Evolutionary conservation across 2,329 filamentous ascomycete species (phyloP).

Genomic region (Neonectria punicea): DNA sequence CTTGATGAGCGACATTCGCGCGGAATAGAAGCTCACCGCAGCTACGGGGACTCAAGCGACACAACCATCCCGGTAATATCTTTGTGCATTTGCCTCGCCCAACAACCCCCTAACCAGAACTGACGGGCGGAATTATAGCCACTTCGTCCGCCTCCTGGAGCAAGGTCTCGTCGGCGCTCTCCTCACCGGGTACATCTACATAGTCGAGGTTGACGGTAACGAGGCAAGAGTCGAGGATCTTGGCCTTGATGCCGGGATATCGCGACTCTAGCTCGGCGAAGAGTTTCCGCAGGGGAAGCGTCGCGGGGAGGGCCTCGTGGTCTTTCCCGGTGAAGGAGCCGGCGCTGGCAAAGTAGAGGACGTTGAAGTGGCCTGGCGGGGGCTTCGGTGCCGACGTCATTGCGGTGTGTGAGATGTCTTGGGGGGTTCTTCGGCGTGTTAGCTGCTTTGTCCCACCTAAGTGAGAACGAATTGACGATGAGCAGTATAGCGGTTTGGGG

Average conservation of each 20-base stretch:
- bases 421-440: constrained; percentile 32
- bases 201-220: constrained; percentile 86
- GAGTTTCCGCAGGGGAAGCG: constrained; percentile 69
- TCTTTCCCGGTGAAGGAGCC: constrained; percentile 76
- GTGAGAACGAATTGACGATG: constrained; percentile 6
- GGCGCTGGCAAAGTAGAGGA: constrained; percentile 85
- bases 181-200: constrained; percentile 71
- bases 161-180: constrained; percentile 53
- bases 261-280: constrained; percentile 74
- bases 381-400: constrained; percentile 57
- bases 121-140: constrained; percentile 88
- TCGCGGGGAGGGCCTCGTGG: constrained; percentile 73
- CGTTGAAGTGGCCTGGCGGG: constrained; percentile 74
- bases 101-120: constrained; percentile 71
- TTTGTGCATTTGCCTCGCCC: constrained; percentile 24
- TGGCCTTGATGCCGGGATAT: constrained; percentile 75
- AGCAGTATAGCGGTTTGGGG: constrained; percentile 44
- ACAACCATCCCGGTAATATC: constrained; percentile 10
- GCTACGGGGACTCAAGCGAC: constrained; percentile 21
- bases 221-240: constrained; percentile 77
- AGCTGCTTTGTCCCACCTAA: constrained; percentile 25
- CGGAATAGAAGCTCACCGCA: neutral
- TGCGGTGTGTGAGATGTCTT: constrained; percentile 13
- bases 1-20: constrained; percentile 14
- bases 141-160: constrained; percentile 84